Evolutionary conservation across 768 basidiomycete genomes (phyloP).

Genomic region (Asterophora lycoperdoides): DNA sequence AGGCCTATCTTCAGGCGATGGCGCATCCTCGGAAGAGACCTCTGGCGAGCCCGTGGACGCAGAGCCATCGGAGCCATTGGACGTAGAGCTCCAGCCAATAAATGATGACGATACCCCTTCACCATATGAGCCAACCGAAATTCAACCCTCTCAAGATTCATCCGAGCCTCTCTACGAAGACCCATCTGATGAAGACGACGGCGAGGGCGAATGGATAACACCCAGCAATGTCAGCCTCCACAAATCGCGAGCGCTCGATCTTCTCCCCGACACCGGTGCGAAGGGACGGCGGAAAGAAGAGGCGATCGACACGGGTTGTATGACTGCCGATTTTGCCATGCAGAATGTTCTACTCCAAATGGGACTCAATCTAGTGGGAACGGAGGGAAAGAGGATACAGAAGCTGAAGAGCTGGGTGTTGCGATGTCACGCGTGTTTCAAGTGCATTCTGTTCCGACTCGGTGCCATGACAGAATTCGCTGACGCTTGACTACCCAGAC

Average conservation of each 20-base stretch:
- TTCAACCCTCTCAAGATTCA: slow-evolving; percentile 11
- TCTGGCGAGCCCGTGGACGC: slow-evolving; percentile 15
- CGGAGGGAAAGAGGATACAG: slow-evolving; percentile 86
- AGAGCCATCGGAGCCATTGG: slow-evolving; percentile 34
- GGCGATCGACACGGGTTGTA: slow-evolving; percentile 70
- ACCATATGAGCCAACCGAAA: slow-evolving; percentile 6
- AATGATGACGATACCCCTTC: slow-evolving; percentile 24
- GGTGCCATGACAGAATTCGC: slow-evolving; percentile 1
- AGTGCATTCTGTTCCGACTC: slow-evolving; percentile 55
- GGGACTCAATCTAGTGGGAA: slow-evolving; percentile 83
- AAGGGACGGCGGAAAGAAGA: slow-evolving; percentile 37
- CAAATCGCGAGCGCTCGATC: slow-evolving; percentile 82
- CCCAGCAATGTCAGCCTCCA: slow-evolving; percentile 80
- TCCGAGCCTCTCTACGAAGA: slow-evolving; percentile 58
- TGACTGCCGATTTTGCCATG: slow-evolving; percentile 99
- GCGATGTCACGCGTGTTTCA: slow-evolving; percentile 98
- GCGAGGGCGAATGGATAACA: slow-evolving; percentile 96
- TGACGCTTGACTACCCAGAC: slow-evolving; percentile 40
- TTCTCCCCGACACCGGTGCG: slow-evolving; percentile 56
- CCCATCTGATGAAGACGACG: slow-evolving; percentile 74
- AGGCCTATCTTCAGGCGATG: background rate
- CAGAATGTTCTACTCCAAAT: slow-evolving; percentile 96
- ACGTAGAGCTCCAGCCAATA: slow-evolving; percentile 41
- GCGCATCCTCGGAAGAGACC: background rate
- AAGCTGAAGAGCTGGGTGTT: slow-evolving; percentile 95